Evolutionary conservation across 768 basidiomycete genomes (phyloP), one percentile per base, ranked within the genome.

Genomic region (Mycena belliarum): DNA sequence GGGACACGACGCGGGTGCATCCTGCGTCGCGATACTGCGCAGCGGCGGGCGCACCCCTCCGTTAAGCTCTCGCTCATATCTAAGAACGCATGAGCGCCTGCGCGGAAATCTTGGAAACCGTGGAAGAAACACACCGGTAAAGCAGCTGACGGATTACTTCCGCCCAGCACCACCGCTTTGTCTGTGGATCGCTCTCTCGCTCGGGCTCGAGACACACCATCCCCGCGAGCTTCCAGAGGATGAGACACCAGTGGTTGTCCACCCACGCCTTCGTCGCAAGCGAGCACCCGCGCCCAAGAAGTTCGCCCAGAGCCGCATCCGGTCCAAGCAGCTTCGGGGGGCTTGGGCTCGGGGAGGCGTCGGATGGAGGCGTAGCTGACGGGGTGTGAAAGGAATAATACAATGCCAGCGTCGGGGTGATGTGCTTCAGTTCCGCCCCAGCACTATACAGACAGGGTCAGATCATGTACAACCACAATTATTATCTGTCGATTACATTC

Each of bases 141-240:
- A 86, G 78, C 6, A 98, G 77, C 74, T 98, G 96, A 16, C 82
- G 76, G 45, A 93, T 82, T 7, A 91, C 87, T 70, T 92, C 91
- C 12, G 75, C 69, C 87, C 90, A 97, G 62, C 82, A 86, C 94
- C 96, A 99, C 21, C 85, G 75, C 61, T 76, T 83, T 53, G 66
- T 71, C 20, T 64, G 62, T 47, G 78, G 74, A 44, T 81, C 72
- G 15, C 58, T 67, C 66, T 85, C 85, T 38, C 77, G 74, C 24
- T 79, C 70, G 5, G 95, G 94, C 56, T 91, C 85, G 1, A 94
- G 77, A 33, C 80, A 76, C 1, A 86, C 88, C 81, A 93, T 85
- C 14, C 91, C 89, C 4, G 94, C 93, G 21, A 97, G 73, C 73
- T 99, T 99, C 97, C 97, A 99, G 4, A 99, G 79, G 28, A 98